A percentile compares a stretch with the other conserved stretches of the same genome.
These are phyloP conservation scores for Chondrostereum purpureum DNA, from an alignment of 1,284 basidiomycete species.

Conservation along the genomic window DNA sequence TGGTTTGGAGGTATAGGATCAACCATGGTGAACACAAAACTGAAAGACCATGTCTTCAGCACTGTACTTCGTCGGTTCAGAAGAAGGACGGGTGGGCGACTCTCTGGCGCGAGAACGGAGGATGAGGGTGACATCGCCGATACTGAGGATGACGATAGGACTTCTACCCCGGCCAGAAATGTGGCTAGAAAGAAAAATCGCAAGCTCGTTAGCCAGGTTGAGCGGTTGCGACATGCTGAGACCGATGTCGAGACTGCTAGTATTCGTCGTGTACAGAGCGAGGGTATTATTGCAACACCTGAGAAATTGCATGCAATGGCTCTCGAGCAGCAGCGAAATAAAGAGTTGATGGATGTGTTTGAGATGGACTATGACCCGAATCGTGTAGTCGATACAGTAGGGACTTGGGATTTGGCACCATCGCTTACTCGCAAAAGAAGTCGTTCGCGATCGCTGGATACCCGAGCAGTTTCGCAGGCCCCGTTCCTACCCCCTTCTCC, in stretches of 20 bases:
- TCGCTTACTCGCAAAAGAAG: constrained; percentile 37
- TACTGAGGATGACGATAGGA: constrained; percentile 26
- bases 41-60: constrained; percentile 91
- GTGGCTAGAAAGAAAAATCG: constrained; percentile 25
- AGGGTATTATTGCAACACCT: constrained; percentile 38
- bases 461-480: constrained; percentile 13
- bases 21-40: constrained; percentile 84
- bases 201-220: constrained; percentile 31
- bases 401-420: constrained; percentile 21
- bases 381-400: background rate
- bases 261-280: constrained; percentile 60
- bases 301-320: constrained; percentile 25
- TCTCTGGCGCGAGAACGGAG: constrained; percentile 43
- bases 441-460: constrained; percentile 48
- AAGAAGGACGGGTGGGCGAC: constrained; percentile 40
- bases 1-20: constrained; percentile 84
- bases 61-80: constrained; percentile 72
- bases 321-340: constrained; percentile 20
- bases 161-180: constrained; percentile 14
- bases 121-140: constrained; percentile 36
- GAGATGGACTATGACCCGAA: constrained; percentile 39
- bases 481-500: constrained; percentile 13
- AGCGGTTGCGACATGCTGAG: constrained; percentile 31
- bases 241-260: constrained; percentile 20
- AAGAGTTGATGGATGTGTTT: constrained; percentile 33